Percentiles rank a stretch among this genome's conserved stretches.
These are phyloP conservation scores for Barnettozyma pratensis DNA, from an alignment of 805 yeast genomes.

Conservation along the genomic window DNA sequence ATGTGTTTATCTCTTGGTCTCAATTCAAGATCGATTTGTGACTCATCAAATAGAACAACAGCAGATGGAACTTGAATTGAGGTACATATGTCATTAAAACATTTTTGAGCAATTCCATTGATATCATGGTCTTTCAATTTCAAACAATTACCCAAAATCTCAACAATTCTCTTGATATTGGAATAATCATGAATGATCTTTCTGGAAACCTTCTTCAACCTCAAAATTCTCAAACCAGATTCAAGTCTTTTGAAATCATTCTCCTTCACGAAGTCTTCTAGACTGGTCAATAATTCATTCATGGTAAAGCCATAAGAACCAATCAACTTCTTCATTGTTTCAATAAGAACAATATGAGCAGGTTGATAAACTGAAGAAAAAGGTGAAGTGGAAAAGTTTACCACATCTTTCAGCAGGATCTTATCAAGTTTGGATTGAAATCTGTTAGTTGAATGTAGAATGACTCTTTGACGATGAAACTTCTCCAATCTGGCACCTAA, in stretches of 20 bases:
- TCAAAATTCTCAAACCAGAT: conserved; percentile 57
- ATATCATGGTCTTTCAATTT: conserved; percentile 52
- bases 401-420: conserved; percentile 57
- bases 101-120: conserved; percentile 45
- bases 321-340: conserved; percentile 63
- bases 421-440: conserved; percentile 63
- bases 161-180: conserved; percentile 43
- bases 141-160: conserved; percentile 49
- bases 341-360: conserved; percentile 64
- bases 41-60: conserved; percentile 47
- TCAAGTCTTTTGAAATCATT: conserved; percentile 53
- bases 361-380: conserved; percentile 64
- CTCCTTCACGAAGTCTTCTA: conserved; percentile 43
- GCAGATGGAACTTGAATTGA: conserved; percentile 45
- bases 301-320: conserved; percentile 59
- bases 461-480: conserved; percentile 70
- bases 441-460: conserved; percentile 68
- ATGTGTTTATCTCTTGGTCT: conserved; percentile 59
- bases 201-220: conserved; percentile 50
- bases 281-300: conserved; percentile 40
- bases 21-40: conserved; percentile 34
- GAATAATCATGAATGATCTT: conserved; percentile 54
- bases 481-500: conserved; percentile 70
- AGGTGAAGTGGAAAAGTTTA: conserved; percentile 58
- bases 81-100: conserved; percentile 38